Conservation (phyloP, 2,329 filamentous ascomycete genomes). For the Alternaria novae-zelandiae region DNA sequence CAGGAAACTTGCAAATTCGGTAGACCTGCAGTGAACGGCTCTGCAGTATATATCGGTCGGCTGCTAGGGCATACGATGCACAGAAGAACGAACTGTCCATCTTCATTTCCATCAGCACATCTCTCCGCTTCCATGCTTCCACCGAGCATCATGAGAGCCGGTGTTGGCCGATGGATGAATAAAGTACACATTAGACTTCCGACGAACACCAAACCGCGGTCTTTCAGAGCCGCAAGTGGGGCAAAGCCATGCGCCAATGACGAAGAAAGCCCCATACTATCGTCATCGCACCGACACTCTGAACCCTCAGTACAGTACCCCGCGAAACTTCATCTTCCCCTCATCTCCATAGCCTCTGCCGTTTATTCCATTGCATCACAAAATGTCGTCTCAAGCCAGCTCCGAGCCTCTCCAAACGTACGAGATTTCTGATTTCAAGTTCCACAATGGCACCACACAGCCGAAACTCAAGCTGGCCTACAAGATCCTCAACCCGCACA, state of each 20-base stretch:
- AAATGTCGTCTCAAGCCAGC: slow-evolving; percentile 18
- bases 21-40: background rate
- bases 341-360: background rate
- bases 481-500: slow-evolving; percentile 30
- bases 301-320: background rate
- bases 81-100: background rate
- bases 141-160: background rate
- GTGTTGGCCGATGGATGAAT: background rate
- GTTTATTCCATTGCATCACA: background rate
- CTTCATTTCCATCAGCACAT: background rate
- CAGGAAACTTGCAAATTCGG: background rate
- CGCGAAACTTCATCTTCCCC: background rate
- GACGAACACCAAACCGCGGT: background rate
- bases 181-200: background rate
- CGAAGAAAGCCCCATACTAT: slow-evolving; percentile 5
- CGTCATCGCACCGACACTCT: background rate
- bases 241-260: slow-evolving; percentile 1
- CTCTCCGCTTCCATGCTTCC: background rate
- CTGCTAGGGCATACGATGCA: background rate
- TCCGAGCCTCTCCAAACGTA: slow-evolving; percentile 18
- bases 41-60: background rate
- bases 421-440: slow-evolving; percentile 24
- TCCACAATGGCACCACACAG: slow-evolving; percentile 23
- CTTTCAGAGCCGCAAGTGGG: slow-evolving; percentile 7
- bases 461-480: slow-evolving; percentile 27